A percentile compares a stretch with the other conserved stretches of the same genome.
phyloP scores from a whole-genome alignment of 805 yeast genomes.

The Spathaspora passalidarum region DNA sequence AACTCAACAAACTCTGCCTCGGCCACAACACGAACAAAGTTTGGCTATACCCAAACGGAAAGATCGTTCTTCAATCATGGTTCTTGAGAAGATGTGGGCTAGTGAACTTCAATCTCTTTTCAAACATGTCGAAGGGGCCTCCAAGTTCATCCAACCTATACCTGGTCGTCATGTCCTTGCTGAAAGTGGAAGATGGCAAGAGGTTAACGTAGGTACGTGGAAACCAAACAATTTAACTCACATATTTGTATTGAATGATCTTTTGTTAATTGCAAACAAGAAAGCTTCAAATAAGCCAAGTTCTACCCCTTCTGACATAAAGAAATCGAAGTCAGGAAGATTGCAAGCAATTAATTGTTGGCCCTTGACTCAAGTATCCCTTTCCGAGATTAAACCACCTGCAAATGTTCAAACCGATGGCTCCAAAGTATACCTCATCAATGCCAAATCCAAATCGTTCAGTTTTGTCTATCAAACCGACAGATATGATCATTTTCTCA shows the following conservation, averaged over 20 bases:
- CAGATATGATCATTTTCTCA: constrained; percentile 52
- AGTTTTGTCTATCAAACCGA: constrained; percentile 62
- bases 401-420: constrained; percentile 15
- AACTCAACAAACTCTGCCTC: constrained; percentile 1
- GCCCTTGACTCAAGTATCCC: constrained; percentile 62
- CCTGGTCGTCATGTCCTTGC: constrained; percentile 80
- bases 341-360: constrained; percentile 75
- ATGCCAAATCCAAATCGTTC: constrained; percentile 45
- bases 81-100: constrained; percentile 81
- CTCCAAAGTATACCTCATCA: constrained; percentile 37
- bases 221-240: constrained; percentile 76
- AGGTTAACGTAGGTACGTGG: constrained; percentile 80
- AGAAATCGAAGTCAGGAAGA: constrained; percentile 27
- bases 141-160: constrained; percentile 65
- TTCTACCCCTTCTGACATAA: constrained; percentile 24
- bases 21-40: constrained; percentile 8
- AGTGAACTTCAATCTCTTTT: constrained; percentile 65
- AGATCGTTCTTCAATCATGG: constrained; percentile 68
- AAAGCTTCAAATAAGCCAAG: constrained; percentile 22
- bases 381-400: constrained; percentile 37
- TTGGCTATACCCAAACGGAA: constrained; percentile 21
- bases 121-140: constrained; percentile 89
- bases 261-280: constrained; percentile 68
- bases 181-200: constrained; percentile 84
- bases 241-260: constrained; percentile 73